Conservation (phyloP, 1,139 yeast species). For the Pichia sp. region DNA sequence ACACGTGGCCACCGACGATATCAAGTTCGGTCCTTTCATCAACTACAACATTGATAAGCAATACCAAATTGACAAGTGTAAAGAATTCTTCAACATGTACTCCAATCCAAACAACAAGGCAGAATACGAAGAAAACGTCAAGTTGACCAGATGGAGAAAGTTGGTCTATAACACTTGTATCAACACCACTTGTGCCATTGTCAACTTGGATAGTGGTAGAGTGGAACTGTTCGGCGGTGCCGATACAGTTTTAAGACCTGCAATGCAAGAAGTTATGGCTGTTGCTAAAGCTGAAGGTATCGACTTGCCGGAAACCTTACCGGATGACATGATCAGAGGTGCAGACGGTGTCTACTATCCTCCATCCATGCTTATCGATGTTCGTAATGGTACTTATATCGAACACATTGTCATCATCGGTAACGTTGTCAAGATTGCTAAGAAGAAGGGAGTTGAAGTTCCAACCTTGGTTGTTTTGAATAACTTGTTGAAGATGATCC, state of each 20-base stretch:
- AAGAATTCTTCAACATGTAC: conserved; percentile 50
- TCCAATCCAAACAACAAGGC: conserved; percentile 43
- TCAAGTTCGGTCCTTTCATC: conserved; percentile 55
- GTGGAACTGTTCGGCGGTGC: conserved; percentile 53
- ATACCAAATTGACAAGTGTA: conserved; percentile 32
- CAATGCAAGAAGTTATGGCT: conserved; percentile 60
- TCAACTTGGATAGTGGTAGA: conserved; percentile 59
- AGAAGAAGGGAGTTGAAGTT: conserved; percentile 47
- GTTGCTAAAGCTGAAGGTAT: conserved; percentile 66
- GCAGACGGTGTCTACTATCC: conserved; percentile 20
- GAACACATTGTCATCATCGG: conserved; percentile 73
- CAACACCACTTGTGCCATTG: conserved; percentile 58
- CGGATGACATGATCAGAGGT: conserved; percentile 16
- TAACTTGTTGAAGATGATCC: conserved; percentile 54
- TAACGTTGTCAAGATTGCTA: conserved; percentile 62
- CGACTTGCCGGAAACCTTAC: conserved; percentile 22
- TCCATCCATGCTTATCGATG: conserved; percentile 48
- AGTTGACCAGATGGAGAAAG: conserved; percentile 66
- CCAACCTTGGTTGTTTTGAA: conserved; percentile 61
- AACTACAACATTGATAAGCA: conserved; percentile 33
- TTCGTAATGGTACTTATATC: conserved; percentile 62
- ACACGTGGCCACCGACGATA: conserved; percentile 49
- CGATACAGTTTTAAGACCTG: conserved; percentile 49
- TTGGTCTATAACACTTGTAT: conserved; percentile 65
- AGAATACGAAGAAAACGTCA: conserved; percentile 47